Evolutionary conservation across 2,329 filamentous ascomycete species (phyloP), one percentile per base, ranked within the genome.

Genomic region (Phialophora macrospora): DNA sequence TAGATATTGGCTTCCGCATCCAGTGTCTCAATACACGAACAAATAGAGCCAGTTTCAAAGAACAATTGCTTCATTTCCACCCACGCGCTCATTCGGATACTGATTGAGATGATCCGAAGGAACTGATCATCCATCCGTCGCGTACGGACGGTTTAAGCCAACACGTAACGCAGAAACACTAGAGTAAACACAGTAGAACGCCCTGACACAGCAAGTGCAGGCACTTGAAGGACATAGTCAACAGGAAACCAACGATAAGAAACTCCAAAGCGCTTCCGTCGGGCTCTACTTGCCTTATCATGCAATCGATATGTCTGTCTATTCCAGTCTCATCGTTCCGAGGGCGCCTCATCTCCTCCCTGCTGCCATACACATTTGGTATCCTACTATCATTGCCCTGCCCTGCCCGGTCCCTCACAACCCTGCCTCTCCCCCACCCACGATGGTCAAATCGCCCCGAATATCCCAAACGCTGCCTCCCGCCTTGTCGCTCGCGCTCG

Each of bases 401-500:
- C 44, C 20, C 8, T 4, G 26, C 3, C 3, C 48, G n/a, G n/a
- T 24, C 22, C 9, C 56, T 48, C 60, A 69, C 32, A 68, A 57
- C 12, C 55, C 69, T 75, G 93, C 75, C 0, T 90, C 90, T 64
- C 83, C 84, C 71, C 89, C 90, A 20, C 84, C 83, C 32, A 91
- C 77, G 1, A 82, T 82, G 71, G 90, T 88, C 73, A 93, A 75
- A 80, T 95, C 91, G 1, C 83, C 86, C 73, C 89, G 83, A 70
- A 93, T 82, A 74, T 88, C 87, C 78, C 85, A 89, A 22, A 87
- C 83, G 68, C 86, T 84, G 17, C 68, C 71, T 11, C 92, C 93
- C 2, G 91, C 89, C 70, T 92, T 85, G 0, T 87, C 85, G 0
- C 92, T 85, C 54, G 94, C 87, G 78, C 96, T 93, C 6, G 82